Base-by-base conservation (phyloP, 2,329 filamentous ascomycete species). In the Byssothecium circinans region DNA sequence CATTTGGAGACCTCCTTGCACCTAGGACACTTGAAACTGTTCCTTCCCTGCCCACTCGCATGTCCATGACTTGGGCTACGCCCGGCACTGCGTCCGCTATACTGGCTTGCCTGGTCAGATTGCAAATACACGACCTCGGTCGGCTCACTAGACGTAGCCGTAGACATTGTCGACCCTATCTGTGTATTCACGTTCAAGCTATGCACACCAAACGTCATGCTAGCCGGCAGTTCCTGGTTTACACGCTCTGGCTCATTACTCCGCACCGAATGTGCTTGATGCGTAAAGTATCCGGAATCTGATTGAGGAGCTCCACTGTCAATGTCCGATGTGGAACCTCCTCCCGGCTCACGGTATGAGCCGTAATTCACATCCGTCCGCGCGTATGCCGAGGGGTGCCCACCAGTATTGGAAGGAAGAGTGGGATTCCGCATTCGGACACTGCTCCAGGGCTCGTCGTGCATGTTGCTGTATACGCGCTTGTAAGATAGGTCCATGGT, bases 251-350 rank as follows among this genome's bases (percentile, higher is more conserved):
- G 53, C 7, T 69, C 67, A 53, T 63, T 57, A 48, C 67, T 67
- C 2, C 63, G 47, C 17, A 68, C 52, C 15, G 69, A 71, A 5
- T 57, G 65, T 4, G 60, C 39, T 17, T 50, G 54, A 10, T 60
- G 54, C 17, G 67, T 66, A 7, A 57, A 45, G 35, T 70, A 72
- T 4, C 67, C 69, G 35, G 68, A 70, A 41, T 71, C 68, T 22
- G 62, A 62, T 34, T 50, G 41, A 35, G 44, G 50, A 12, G 37
- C 53, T 23, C 52, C 45, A 34, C 57, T 64, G 11, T 50, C 60
- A 10, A 61, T 30, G 15, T 68, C 64, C 8, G 65, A 67, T 33
- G 40, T 47, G 32, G 57, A 52, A 8, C 41, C 41, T 17, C 54
- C 23, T 25, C 23, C 23, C 23, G 23, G 5, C 5, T 25, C 49